Conservation (phyloP, 2,329 filamentous ascomycete species). For the Nannizziopsis barbatae region DNA sequence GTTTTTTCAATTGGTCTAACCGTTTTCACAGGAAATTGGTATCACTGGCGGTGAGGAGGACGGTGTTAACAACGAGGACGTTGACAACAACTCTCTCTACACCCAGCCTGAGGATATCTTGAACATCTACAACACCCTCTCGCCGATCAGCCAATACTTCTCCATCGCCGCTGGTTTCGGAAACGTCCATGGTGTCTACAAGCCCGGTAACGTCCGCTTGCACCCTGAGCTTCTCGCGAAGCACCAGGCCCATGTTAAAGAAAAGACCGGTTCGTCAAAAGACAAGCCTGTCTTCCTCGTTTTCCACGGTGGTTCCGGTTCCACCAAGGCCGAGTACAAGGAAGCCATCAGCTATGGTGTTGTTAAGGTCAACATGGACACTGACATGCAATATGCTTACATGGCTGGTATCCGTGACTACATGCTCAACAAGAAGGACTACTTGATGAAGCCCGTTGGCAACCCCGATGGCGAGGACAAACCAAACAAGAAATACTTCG, state of each 20-base stretch:
- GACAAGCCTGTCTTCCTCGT: constrained; percentile 97
- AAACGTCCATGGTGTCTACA: constrained; percentile 98
- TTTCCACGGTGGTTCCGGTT: constrained; percentile 97
- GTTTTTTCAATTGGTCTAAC: neutral
- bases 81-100: constrained; percentile 95
- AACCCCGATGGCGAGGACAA: constrained; percentile 95
- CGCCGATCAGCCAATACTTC: constrained; percentile 86
- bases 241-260: constrained; percentile 86
- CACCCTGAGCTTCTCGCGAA: constrained; percentile 92
- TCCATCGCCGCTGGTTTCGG: constrained; percentile 96
- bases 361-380: constrained; percentile 99
- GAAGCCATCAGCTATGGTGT: constrained; percentile 87
- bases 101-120: constrained; percentile 96
- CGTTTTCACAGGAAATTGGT: constrained; percentile 54
- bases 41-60: constrained; percentile 97
- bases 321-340: constrained; percentile 77
- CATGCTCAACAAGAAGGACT: constrained; percentile 88
- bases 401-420: constrained; percentile 87
- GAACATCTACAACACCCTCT: constrained; percentile 76
- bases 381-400: constrained; percentile 94
- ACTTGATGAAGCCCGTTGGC: constrained; percentile 73
- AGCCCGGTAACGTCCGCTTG: constrained; percentile 92
- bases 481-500: constrained; percentile 97
- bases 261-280: constrained; percentile 59
- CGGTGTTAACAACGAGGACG: constrained; percentile 95